These are phyloP conservation scores for Taxillus chinensis DNA, from an alignment of 164 flowering plant genomes.

Conservation along the genomic window DNA sequence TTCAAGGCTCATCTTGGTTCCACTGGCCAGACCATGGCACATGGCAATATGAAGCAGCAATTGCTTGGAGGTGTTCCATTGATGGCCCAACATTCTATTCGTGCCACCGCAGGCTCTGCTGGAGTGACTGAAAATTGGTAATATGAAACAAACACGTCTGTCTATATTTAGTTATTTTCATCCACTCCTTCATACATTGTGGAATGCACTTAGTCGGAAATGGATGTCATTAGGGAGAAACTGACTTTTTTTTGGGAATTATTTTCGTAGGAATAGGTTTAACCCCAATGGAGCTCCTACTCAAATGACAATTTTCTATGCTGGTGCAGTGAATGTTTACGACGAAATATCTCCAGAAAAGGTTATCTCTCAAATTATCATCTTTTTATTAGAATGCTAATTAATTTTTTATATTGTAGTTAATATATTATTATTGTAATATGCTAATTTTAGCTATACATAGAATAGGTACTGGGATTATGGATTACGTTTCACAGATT, in stretches of 20 bases:
- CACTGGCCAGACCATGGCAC: slow-evolving; percentile 24
- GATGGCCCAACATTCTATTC: slow-evolving; percentile 6
- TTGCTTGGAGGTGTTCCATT: slow-evolving; percentile 41
- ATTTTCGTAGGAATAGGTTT: slow-evolving; percentile 22
- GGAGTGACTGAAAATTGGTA: neutral
- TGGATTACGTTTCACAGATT: too few species aligned
- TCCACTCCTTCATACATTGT: too few species aligned
- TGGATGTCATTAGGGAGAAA: too few species aligned
- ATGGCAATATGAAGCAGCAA: slow-evolving; percentile 26
- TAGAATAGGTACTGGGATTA: too few species aligned
- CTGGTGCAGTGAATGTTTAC: slow-evolving; percentile 66
- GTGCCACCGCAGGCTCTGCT: slow-evolving; percentile 7
- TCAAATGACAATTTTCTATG: slow-evolving; percentile 78
- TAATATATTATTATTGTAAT: too few species aligned
- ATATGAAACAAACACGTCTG: neutral
- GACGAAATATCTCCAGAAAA: slow-evolving; percentile 71
- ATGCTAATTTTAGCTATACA: too few species aligned
- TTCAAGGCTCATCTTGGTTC: slow-evolving; percentile 30
- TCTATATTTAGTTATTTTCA: too few species aligned
- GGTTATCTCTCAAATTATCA: slow-evolving; percentile 23
- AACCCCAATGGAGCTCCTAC: slow-evolving; percentile 39
- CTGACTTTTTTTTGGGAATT: too few species aligned
- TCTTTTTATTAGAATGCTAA: too few species aligned
- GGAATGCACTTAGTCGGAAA: too few species aligned
- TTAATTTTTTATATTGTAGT: too few species aligned